Base-by-base conservation (phyloP, 345 rosid genomes). In the Melastoma malabathricum region DNA sequence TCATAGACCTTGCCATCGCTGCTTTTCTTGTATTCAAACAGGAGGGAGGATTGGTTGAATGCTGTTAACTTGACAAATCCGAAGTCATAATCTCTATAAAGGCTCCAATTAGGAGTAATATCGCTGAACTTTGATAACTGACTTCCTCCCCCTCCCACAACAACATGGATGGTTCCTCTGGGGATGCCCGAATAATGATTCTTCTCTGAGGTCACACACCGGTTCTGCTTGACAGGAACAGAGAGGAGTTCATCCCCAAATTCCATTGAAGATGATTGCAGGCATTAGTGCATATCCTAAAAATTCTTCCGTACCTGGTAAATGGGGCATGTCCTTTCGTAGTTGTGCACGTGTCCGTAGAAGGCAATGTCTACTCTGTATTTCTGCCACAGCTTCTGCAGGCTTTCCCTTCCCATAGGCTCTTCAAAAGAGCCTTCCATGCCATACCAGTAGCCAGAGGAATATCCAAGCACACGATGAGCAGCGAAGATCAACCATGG, bases 1-100 rank as follows among this genome's bases (percentile, higher is more conserved):
- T 90, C 98, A 13, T 82, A 61, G 6, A 86, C 85, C 65, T 69
- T 59, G 17, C 96, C 96, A 1, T 75, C 75, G 6, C 83, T 53
- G 70, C 96, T 90, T 68, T 69, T 90, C 74, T 82, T 84, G 72
- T 90, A 90, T 82, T 90, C 98, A 23, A 80, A 82, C 5, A 78
- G 76, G 61, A 90, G 72, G n/a, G 72, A 75, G 9, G 98, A 82
- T 50, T 75, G 92, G 52, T 86, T 74, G 9, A 73, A 74, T 29
- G 96, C 85, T 2, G 93, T 86, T 66, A 86, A 20, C 70, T 90
- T 86, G 22, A 77, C 96, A 55, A 84, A 90, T 43, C 98, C 96
- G 17, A 3, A 80, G 60, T 86, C 94, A 16, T 61, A 73, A 58
- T 86, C 96, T 64, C 82, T 70, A 63, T 73, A 73, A 22, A 90